Percentiles rank a stretch among this genome's conserved stretches.
phyloP scores from a whole-genome alignment of 495 filamentous ascomycete genomes.

The Neurospora intermedia region DNA sequence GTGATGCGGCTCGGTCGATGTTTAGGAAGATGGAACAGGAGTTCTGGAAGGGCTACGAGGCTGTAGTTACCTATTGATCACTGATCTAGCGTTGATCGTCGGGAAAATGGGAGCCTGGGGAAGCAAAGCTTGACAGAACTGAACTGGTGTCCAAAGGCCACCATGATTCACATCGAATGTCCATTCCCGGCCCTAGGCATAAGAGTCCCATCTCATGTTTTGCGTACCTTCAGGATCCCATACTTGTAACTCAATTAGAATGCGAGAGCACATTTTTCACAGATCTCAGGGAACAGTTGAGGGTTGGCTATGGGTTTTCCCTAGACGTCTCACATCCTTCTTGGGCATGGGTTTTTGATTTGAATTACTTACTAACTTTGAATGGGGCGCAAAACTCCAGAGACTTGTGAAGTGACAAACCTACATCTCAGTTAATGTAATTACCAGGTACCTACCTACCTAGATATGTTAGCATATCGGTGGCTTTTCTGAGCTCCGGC shows the following conservation, averaged over 20 bases:
- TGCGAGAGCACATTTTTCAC: background rate
- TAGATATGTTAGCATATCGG: background rate
- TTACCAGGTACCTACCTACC: too few relatives aligned
- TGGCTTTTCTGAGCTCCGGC: background rate
- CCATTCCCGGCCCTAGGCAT: background rate
- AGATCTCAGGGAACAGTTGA: background rate
- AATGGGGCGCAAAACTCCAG: background rate
- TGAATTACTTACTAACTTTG: background rate
- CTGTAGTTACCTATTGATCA: background rate
- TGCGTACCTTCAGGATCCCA: background rate
- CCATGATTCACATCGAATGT: background rate
- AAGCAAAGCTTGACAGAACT: background rate
- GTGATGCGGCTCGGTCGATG: background rate
- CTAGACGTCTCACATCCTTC: background rate
- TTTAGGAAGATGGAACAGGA: background rate
- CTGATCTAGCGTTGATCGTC: background rate
- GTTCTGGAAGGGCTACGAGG: background rate
- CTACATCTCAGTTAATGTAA: background rate
- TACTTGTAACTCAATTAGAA: background rate
- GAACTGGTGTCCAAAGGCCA: background rate
- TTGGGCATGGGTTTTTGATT: background rate
- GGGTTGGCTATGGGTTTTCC: background rate
- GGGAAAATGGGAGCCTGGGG: background rate
- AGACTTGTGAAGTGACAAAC: background rate
- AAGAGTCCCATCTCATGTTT: background rate